Percentiles rank a stretch among this genome's conserved stretches.
Conservation (phyloP, 805 yeast genomes). For the Pichia exigua region DNA sequence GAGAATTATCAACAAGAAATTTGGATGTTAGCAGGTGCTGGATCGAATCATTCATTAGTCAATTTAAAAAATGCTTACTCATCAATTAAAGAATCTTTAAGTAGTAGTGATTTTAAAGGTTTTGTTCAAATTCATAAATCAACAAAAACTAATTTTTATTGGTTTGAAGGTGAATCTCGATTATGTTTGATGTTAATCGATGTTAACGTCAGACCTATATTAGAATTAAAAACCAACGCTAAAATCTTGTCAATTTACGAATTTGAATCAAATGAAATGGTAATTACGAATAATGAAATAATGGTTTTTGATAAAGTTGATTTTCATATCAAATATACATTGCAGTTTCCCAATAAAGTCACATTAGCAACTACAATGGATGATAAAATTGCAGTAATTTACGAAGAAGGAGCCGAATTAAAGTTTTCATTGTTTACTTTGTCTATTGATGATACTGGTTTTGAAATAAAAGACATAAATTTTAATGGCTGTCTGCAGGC, state of each 20-base stretch:
- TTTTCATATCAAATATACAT: background rate
- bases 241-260: background rate
- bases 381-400: background rate
- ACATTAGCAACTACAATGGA: background rate
- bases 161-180: background rate
- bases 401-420: background rate
- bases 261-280: background rate
- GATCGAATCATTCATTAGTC: conserved; percentile 19
- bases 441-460: background rate
- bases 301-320: background rate
- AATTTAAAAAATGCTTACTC: conserved; percentile 20
- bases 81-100: conserved; percentile 14
- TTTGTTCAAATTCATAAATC: background rate
- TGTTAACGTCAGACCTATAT: background rate
- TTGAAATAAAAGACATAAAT: background rate
- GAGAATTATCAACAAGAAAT: conserved; percentile 20
- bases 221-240: background rate
- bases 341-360: background rate
- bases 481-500: background rate
- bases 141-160: background rate
- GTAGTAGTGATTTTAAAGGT: background rate
- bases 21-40: conserved; percentile 26
- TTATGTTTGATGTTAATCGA: background rate
- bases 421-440: background rate
- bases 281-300: background rate